A percentile compares a stretch with the other conserved stretches of the same genome.
phyloP scores from a whole-genome alignment of 1,284 basidiomycete species.

The Ustilago lituana region DNA sequence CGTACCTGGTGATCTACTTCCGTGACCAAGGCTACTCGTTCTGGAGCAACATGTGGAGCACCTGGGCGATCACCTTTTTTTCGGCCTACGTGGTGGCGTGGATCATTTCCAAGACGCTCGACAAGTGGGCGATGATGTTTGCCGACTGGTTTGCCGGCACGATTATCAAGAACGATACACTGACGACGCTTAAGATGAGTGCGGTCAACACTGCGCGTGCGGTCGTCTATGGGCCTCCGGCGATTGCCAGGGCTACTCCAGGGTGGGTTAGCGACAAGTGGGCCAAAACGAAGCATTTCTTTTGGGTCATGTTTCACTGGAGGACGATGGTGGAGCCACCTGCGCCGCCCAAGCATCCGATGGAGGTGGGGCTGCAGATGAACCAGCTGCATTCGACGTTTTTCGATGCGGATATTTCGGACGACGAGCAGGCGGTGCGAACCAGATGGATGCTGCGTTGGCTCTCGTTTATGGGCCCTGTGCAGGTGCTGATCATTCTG shows the following conservation, averaged over 20 bases:
- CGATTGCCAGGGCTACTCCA: conserved; percentile 26
- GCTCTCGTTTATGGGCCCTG: conserved; percentile 65
- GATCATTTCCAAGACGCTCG: conserved; percentile 35
- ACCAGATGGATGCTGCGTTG: conserved; percentile 64
- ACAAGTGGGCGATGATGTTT: conserved; percentile 36
- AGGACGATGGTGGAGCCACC: conserved; percentile 59
- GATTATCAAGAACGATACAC: conserved; percentile 34
- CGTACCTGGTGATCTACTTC: conserved; percentile 67
- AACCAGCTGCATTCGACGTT: conserved; percentile 68
- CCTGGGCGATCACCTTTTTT: conserved; percentile 67
- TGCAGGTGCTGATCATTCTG: conserved; percentile 67
- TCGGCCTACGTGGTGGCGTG: conserved; percentile 68
- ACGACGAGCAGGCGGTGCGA: conserved; percentile 67
- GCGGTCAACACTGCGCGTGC: conserved; percentile 19
- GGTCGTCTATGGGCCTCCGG: conserved; percentile 34
- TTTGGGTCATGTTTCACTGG: conserved; percentile 66
- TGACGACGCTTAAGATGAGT: conserved; percentile 5
- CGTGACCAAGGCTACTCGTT: conserved; percentile 60
- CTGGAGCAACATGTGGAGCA: conserved; percentile 68
- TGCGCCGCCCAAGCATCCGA: conserved; percentile 66
- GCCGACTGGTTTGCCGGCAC: conserved; percentile 32
- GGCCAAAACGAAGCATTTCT: conserved; percentile 31
- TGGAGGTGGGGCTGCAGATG: conserved; percentile 68
- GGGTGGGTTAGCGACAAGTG: conserved; percentile 28
- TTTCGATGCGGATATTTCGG: conserved; percentile 67